Evolutionary conservation across 1,139 yeast genomes (phyloP), one percentile per base, ranked within the genome.

Genomic region (Lodderomyces theae): DNA sequence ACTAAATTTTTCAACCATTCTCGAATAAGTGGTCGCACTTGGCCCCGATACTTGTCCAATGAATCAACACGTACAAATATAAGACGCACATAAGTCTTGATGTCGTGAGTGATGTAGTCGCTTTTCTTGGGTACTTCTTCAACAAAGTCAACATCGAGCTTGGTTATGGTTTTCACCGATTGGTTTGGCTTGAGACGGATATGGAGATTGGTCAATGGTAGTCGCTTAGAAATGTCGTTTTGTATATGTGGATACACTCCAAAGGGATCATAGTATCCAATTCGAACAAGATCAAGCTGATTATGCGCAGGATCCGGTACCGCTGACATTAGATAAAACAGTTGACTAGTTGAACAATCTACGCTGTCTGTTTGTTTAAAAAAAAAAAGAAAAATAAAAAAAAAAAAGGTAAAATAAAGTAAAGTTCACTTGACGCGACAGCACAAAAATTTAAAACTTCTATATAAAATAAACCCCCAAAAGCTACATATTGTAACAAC

Each of bases 201-300:
- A 57, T 88, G 95, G 25, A 92, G 65, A 46, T 86, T 86, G 4
- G 81, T 77, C 30, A 90, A 65, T 2, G 88, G 90, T 3, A 86
- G 67, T 43, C 76, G 73, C 11, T 72, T 48, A 31, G 66, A 63
- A 18, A 90, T 60, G 28, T 77, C 82, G 3, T 66, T 60, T 46
- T 72, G 60, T n/a, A 89, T 61, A 36, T 66, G 62, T 1, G 79
- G 74, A 53, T 74, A 85, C 1, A 84, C 77, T 33, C 78, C 77
- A 56, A 86, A 86, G 1, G 97, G 97, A 57, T 92, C 97, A 60
- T 86, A 88, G 60, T 81, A 89, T 8, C 94, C 89, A 19, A 84
- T 64, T 35, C 59, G 56, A 4, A 80, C 63, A 18, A 71, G 65
- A 24, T 43, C 36, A 3, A 28, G 31, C 18, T 6, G n/a, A n/a